A percentile compares a stretch with the other conserved stretches of the same genome.
Evolutionary conservation across 1,284 basidiomycete genomes (phyloP).

Genomic region (Waitea zeae): DNA sequence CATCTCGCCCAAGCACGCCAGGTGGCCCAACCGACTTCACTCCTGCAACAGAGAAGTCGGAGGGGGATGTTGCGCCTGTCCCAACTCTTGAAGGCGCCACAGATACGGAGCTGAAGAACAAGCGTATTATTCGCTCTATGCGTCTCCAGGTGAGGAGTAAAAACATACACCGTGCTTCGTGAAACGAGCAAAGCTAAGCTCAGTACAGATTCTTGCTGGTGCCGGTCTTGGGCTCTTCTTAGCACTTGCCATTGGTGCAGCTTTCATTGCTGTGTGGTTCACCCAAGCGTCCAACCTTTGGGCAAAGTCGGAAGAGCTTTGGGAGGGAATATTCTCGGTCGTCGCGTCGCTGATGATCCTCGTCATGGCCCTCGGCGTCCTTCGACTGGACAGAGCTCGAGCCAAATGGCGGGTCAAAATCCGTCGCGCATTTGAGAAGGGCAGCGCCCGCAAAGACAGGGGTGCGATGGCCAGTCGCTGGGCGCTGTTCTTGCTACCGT

Average conservation of each 20-base stretch:
- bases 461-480: constrained; percentile 48
- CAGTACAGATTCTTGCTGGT: constrained; percentile 82
- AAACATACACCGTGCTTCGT: not conserved
- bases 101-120: constrained; percentile 9
- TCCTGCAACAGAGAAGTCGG: constrained; percentile 7
- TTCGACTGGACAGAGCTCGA: constrained; percentile 51
- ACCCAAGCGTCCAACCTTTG: constrained; percentile 59
- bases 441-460: constrained; percentile 15
- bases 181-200: no score
- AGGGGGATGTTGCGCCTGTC: constrained; percentile 13
- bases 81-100: not conserved
- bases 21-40: constrained; percentile 3
- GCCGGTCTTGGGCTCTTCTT: constrained; percentile 57
- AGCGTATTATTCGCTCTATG: constrained; percentile 38
- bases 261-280: constrained; percentile 72
- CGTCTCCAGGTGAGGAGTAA: constrained; percentile 45
- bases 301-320: constrained; percentile 55
- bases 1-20: constrained; percentile 8
- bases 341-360: constrained; percentile 71
- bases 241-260: constrained; percentile 60
- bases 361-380: constrained; percentile 25
- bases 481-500: constrained; percentile 74
- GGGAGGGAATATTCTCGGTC: constrained; percentile 67
- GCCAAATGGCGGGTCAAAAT: constrained; percentile 86
- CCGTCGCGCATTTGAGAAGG: constrained; percentile 54